Evolutionary conservation across 164 flowering plant genomes (phyloP), one percentile per base, ranked within the genome.

Genomic region (Tetracentron sinense): DNA sequence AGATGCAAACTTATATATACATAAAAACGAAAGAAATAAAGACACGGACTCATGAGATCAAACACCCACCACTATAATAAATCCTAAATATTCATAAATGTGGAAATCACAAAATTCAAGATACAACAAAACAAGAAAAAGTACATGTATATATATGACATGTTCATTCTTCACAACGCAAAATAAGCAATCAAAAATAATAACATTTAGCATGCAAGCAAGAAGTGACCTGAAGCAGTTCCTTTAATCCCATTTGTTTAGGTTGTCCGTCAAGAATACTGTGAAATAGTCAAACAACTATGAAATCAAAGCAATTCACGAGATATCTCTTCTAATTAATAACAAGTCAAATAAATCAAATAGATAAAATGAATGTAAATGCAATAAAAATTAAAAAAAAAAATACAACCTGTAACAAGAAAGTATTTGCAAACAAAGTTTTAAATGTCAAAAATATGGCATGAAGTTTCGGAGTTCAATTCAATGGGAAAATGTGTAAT

Each of bases 181-280:
- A 19, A 12, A 31, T 7, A 26, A 10, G 19, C 21, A 26, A 53
- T 20, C 7, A 38, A 27, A 60, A 12, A 3, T 11, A 23, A 44
- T 25, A 70, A 46, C 14, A 53, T 6, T 10, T n/a, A n/a, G n/a
- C n/a, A 54, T 14, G 5, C 6, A 42, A 14, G 46, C 19, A 58
- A 58, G 21, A 26, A 44, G 1, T 14, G 14, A 93, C 98, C 97
- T 88, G 89, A 69, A 94, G 91, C 56, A 94, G 54, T 64, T 94
- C 99, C 71, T 84, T 91, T 63, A 94, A 71, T 44, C 99, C 97
- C 99, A 91, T 89, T 54, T 44, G 85, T 67, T 86, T 86, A 20
- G 99, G 99, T 66, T 81, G 86, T 47, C 96, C 96, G 79, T 88
- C 77, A 42, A 88, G 83, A 65, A 94, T 91, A 48, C 99, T 94